Conservation (phyloP, 768 basidiomycete genomes). For the Galerina marginata region DNA sequence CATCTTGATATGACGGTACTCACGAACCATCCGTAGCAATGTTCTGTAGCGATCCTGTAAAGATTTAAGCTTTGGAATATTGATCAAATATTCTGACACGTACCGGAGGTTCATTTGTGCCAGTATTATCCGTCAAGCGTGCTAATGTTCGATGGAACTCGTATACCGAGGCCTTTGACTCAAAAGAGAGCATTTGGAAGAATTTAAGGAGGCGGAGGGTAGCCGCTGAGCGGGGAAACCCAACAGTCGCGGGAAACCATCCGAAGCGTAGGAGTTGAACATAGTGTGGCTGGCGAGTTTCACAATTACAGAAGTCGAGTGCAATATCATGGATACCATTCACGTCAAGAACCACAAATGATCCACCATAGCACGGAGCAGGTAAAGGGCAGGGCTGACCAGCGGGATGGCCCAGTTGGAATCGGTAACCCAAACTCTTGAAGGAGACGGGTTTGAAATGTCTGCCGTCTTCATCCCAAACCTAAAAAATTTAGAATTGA, state of each 20-base stretch:
- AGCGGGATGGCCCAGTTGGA: conserved; percentile 31
- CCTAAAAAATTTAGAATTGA: no score
- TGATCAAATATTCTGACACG: neutral
- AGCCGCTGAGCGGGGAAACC: conserved; percentile 28
- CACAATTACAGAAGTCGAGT: conserved; percentile 39
- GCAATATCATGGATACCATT: conserved; percentile 36
- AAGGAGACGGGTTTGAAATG: no score
- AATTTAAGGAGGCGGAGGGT: conserved; percentile 28
- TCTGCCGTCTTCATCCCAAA: no score
- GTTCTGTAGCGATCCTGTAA: conserved; percentile 7
- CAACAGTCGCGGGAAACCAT: conserved; percentile 36
- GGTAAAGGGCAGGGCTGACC: conserved; percentile 19
- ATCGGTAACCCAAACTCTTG: conserved; percentile 24
- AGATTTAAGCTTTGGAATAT: neutral
- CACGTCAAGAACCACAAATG: conserved; percentile 35
- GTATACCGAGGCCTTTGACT: conserved; percentile 33
- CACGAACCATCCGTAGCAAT: conserved; percentile 4
- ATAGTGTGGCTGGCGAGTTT: conserved; percentile 7
- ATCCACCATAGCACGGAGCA: conserved; percentile 5
- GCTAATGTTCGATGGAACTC: conserved; percentile 35
- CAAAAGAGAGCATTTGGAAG: conserved; percentile 31
- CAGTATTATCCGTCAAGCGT: conserved; percentile 30
- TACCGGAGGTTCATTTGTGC: conserved; percentile 1
- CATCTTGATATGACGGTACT: conserved; percentile 31
- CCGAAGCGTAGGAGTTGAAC: conserved; percentile 34